These are phyloP conservation scores for Neurospora sp. DNA, from an alignment of 495 filamentous ascomycete species.

Conservation along the genomic window DNA sequence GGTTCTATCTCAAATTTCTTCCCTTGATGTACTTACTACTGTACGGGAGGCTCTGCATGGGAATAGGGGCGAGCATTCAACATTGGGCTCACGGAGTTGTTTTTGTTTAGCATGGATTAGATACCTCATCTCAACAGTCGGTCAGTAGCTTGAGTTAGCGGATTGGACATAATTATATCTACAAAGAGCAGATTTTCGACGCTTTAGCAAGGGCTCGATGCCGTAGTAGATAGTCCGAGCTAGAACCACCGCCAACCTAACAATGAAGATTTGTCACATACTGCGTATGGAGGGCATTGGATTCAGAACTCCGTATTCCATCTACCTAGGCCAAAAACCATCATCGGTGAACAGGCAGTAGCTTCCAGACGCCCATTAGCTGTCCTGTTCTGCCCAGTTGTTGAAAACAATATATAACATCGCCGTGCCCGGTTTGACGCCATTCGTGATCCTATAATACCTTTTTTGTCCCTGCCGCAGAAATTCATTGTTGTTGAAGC, in stretches of 20 bases:
- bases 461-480: background rate
- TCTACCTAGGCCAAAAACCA: background rate
- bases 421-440: background rate
- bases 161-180: background rate
- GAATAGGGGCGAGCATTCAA: constrained; percentile 17
- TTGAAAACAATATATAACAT: background rate
- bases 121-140: background rate
- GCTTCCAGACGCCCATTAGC: background rate
- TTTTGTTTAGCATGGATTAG: background rate
- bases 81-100: constrained; percentile 12
- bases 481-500: background rate
- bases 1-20: background rate
- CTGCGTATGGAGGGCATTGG: background rate
- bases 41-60: constrained; percentile 5
- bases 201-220: no score
- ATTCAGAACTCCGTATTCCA: background rate
- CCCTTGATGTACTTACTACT: background rate
- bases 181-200: no score
- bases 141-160: background rate
- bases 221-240: no score
- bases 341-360: background rate
- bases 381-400: background rate
- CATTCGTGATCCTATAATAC: background rate
- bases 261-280: background rate
- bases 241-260: background rate